phyloP scores from a whole-genome alignment of 1,284 basidiomycete species.

The Singerocomus inundabilis region DNA sequence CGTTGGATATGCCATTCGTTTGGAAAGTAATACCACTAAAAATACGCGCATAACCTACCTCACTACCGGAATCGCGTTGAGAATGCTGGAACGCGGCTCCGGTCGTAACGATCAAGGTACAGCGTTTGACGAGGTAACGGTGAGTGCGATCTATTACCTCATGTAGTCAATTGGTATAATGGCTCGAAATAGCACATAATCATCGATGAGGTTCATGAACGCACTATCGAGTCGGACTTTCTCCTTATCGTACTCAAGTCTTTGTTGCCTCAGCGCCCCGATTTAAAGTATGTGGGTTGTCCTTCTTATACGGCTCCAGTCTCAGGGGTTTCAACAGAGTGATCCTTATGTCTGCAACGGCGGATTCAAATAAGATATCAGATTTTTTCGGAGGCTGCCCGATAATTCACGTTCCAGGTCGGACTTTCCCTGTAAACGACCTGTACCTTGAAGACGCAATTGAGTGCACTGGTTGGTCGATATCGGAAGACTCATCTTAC shows the following conservation, averaged over 20 bases:
- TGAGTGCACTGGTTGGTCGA: slow-evolving; percentile 82
- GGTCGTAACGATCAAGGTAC: slow-evolving; percentile 65
- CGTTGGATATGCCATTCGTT: slow-evolving; percentile 93
- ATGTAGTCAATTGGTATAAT: slow-evolving; percentile 2
- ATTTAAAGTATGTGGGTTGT: slow-evolving; percentile 66
- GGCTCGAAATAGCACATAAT: slow-evolving; percentile 44
- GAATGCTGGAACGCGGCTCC: slow-evolving; percentile 89
- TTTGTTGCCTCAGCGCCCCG: slow-evolving; percentile 74
- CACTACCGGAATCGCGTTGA: slow-evolving; percentile 94
- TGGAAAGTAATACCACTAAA: slow-evolving; percentile 86
- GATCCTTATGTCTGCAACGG: slow-evolving; percentile 96
- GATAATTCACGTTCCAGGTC: slow-evolving; percentile 85
- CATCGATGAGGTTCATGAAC: slow-evolving; percentile 88
- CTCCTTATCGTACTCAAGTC: slow-evolving; percentile 93
- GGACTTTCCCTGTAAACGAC: slow-evolving; percentile 95
- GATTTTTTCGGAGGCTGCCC: slow-evolving; percentile 91
- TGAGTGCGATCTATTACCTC: slow-evolving; percentile 34
- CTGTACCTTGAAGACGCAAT: slow-evolving; percentile 92
- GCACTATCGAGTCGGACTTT: slow-evolving; percentile 97
- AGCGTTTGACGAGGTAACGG: slow-evolving; percentile 93
- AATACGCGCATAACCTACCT: slow-evolving; percentile 84
- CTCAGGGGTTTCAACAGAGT: slow-evolving; percentile 51
- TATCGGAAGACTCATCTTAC: slow-evolving; percentile 85
- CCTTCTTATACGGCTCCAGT: not conserved
- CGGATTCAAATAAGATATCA: slow-evolving; percentile 95